phyloP scores from a whole-genome alignment of 192 early-diverging fungal genomes.

The Gigaspora rosea region DNA sequence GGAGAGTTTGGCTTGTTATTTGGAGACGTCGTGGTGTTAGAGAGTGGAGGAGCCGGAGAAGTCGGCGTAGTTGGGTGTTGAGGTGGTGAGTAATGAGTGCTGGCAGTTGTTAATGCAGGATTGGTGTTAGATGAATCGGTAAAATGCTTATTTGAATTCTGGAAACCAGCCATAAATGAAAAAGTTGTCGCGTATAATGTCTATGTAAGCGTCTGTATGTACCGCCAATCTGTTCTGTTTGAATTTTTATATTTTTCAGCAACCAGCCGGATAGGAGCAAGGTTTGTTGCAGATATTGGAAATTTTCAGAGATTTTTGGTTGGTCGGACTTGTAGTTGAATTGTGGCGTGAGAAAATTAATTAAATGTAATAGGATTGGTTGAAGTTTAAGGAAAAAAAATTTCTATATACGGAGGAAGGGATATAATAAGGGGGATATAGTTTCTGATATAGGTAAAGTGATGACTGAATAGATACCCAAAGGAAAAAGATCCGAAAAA shows the following conservation, averaged over 20 bases:
- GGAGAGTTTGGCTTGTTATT: constrained; percentile 3
- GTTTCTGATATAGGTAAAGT: not conserved
- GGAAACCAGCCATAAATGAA: constrained; percentile 30
- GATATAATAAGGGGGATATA: not conserved
- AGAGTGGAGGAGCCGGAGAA: constrained; percentile 25
- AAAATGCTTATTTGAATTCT: constrained; percentile 30
- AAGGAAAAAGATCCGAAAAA: not conserved
- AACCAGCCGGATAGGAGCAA: constrained; percentile 5
- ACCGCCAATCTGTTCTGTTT: constrained; percentile 30
- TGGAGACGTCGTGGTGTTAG: constrained; percentile 20
- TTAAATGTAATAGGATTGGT: constrained; percentile 23
- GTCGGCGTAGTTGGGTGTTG: constrained; percentile 25
- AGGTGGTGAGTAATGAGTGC: constrained; percentile 12
- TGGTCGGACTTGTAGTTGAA: not conserved
- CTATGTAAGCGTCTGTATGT: constrained; percentile 27
- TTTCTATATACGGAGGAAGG: not conserved
- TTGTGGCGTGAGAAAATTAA: constrained; percentile 10
- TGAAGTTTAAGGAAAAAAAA: not conserved
- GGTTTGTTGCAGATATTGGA: not conserved
- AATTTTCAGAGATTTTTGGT: not conserved
- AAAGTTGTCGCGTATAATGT: constrained; percentile 5
- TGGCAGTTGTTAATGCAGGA: constrained; percentile 29
- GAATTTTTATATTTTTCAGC: constrained; percentile 12
- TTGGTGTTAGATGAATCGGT: constrained; percentile 32
- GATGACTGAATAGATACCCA: constrained; percentile 3